These are phyloP conservation scores for Gastrodia elata DNA, from an alignment of 106 monocot species.

Conservation along the genomic window DNA sequence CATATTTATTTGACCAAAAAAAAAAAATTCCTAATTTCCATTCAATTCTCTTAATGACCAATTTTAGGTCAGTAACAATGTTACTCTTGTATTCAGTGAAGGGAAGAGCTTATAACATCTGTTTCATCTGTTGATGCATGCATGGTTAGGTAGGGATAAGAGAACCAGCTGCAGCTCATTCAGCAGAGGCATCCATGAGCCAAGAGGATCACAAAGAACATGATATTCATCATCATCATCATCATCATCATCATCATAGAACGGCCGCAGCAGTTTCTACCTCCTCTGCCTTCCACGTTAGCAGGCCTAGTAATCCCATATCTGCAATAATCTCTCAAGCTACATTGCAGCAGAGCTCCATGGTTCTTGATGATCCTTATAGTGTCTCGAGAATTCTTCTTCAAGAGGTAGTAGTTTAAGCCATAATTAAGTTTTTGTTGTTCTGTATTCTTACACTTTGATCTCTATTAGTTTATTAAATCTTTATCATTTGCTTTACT, in stretches of 20 bases:
- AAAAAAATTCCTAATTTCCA: no score
- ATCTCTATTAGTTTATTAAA: no score
- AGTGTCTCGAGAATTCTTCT: slow-evolving; percentile 36
- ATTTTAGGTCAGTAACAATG: no score
- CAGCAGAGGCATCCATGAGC: slow-evolving; percentile 1
- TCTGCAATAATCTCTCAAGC: slow-evolving; percentile 34
- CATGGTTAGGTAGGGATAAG: slow-evolving; percentile 37
- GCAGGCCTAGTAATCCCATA: slow-evolving; percentile 41
- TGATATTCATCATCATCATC: slow-evolving; percentile 16
- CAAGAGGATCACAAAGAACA: slow-evolving; percentile 22
- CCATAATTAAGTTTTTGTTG: no score
- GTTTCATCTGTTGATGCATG: no score
- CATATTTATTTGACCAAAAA: no score
- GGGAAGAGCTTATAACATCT: no score
- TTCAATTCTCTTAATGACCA: no score
- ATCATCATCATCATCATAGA: slow-evolving; percentile 2
- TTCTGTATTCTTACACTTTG: no score
- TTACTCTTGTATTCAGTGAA: no score
- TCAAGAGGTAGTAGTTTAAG: no score
- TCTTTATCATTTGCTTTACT: no score
- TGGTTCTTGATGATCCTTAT: slow-evolving; percentile 38
- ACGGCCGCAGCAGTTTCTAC: neutral
- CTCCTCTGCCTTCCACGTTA: slow-evolving; percentile 29
- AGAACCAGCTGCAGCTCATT: slow-evolving; percentile 15
- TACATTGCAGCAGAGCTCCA: slow-evolving; percentile 27